Evolutionary conservation across 2,329 filamentous ascomycete genomes (phyloP).

Genomic region (Colletotrichum filicis): DNA sequence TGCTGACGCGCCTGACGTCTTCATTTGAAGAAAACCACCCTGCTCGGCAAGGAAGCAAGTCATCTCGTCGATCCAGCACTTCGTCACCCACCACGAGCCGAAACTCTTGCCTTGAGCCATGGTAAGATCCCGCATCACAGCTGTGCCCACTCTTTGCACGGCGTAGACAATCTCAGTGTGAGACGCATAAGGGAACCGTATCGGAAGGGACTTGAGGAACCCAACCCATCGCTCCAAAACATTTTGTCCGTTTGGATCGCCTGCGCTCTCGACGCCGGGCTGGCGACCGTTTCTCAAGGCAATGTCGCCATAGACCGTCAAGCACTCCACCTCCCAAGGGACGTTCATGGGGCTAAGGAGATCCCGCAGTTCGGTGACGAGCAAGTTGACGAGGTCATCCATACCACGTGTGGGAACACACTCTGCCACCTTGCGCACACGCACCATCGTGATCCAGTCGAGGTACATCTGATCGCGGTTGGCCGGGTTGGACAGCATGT

Average conservation of each 20-base stretch:
- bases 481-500: conserved; percentile 88
- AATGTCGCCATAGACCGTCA: conserved; percentile 70
- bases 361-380: conserved; percentile 75
- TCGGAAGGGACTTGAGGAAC: conserved; percentile 76
- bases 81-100: conserved; percentile 94
- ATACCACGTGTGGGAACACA: conserved; percentile 71
- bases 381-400: conserved; percentile 72
- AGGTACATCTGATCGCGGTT: conserved; percentile 96
- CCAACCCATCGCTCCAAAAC: conserved; percentile 83
- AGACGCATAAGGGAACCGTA: conserved; percentile 78
- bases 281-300: conserved; percentile 58
- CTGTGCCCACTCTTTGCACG: conserved; percentile 79
- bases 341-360: conserved; percentile 76
- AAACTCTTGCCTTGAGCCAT: conserved; percentile 83
- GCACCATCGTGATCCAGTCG: conserved; percentile 82
- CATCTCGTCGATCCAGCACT: conserved; percentile 97
- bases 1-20: conserved; percentile 48
- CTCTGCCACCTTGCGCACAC: conserved; percentile 71
- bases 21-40: conserved; percentile 83
- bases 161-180: conserved; percentile 80
- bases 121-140: conserved; percentile 84
- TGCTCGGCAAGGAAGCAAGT: conserved; percentile 88
- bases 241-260: conserved; percentile 63
- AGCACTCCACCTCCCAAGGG: conserved; percentile 71
- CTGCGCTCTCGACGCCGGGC: conserved; percentile 49